phyloP scores from a whole-genome alignment of 805 yeast species.

The Myxozyma lipomycoides region DNA sequence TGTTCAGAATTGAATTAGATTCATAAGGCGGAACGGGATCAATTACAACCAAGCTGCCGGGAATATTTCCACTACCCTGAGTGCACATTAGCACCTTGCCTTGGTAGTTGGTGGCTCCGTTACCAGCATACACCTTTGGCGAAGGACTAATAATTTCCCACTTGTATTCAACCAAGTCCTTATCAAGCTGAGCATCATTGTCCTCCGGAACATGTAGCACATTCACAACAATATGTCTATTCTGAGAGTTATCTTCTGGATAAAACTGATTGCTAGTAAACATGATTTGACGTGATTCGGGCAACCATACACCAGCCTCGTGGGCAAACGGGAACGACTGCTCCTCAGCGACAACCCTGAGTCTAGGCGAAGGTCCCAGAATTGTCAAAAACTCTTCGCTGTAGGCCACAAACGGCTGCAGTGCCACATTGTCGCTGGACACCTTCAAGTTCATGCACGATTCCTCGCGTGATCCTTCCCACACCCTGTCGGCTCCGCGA shows the following conservation, averaged over 20 bases:
- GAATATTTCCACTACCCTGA: slow-evolving; percentile 29
- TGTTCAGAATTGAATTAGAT: slow-evolving; percentile 25
- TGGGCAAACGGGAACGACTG: slow-evolving; percentile 31
- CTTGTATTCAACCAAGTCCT: slow-evolving; percentile 12
- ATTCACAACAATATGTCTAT: slow-evolving; percentile 14
- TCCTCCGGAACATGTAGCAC: slow-evolving; percentile 22
- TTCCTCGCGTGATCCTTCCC: neutral
- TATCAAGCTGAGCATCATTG: neutral
- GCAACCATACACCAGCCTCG: slow-evolving; percentile 35
- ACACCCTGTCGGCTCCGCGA: neutral
- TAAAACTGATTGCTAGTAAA: slow-evolving; percentile 33
- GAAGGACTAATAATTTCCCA: slow-evolving; percentile 28
- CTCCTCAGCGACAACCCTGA: slow-evolving; percentile 28
- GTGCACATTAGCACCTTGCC: slow-evolving; percentile 31
- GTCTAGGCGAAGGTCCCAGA: slow-evolving; percentile 22
- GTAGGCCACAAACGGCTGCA: slow-evolving; percentile 27
- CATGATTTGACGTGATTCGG: slow-evolving; percentile 30
- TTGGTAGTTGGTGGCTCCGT: slow-evolving; percentile 33
- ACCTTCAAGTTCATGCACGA: neutral
- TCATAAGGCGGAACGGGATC: slow-evolving; percentile 27
- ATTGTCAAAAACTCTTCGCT: slow-evolving; percentile 23
- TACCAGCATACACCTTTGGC: slow-evolving; percentile 28
- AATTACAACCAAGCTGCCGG: slow-evolving; percentile 29
- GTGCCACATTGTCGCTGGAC: neutral
- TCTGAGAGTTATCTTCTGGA: slow-evolving; percentile 1